Conservation (phyloP, 2,329 filamentous ascomycete species). For the Macrophomina pseudophaseolina region DNA sequence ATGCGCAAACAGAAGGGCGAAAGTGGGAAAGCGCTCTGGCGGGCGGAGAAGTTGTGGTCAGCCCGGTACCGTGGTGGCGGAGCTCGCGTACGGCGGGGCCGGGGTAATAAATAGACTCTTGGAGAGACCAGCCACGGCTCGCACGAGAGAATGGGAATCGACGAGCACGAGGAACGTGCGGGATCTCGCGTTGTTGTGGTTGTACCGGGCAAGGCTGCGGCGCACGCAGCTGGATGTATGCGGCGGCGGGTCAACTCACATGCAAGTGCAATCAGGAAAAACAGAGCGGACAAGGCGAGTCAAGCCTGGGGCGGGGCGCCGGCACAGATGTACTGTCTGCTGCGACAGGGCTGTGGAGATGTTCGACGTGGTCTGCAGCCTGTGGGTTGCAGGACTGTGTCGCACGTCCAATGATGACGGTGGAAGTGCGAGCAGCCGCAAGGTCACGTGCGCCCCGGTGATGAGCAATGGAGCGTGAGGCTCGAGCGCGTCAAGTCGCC, state of each 20-base stretch:
- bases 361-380: conserved; percentile 24
- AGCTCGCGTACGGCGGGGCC: not conserved
- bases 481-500: conserved; percentile 1
- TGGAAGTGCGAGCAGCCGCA: not conserved
- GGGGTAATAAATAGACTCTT: not conserved
- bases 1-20: not conserved
- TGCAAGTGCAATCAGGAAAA: not conserved
- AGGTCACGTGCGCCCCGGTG: conserved; percentile 1
- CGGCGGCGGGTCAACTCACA: conserved; percentile 5
- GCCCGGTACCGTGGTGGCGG: conserved; percentile 1
- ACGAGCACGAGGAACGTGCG: not conserved
- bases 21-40: conserved; percentile 1
- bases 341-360: conserved; percentile 4
- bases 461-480: not conserved
- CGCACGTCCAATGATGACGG: conserved; percentile 16
- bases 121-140: no score
- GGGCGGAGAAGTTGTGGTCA: not conserved
- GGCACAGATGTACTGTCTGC: conserved; percentile 14
- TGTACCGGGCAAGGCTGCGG: not conserved
- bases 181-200: not conserved
- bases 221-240: not conserved
- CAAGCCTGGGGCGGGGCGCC: not conserved
- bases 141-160: not conserved
- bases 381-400: conserved; percentile 17
- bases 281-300: not conserved